Evolutionary conservation across 164 flowering plant species (phyloP), one percentile per base, ranked within the genome.

Genomic region (Buxus sempervirens): DNA sequence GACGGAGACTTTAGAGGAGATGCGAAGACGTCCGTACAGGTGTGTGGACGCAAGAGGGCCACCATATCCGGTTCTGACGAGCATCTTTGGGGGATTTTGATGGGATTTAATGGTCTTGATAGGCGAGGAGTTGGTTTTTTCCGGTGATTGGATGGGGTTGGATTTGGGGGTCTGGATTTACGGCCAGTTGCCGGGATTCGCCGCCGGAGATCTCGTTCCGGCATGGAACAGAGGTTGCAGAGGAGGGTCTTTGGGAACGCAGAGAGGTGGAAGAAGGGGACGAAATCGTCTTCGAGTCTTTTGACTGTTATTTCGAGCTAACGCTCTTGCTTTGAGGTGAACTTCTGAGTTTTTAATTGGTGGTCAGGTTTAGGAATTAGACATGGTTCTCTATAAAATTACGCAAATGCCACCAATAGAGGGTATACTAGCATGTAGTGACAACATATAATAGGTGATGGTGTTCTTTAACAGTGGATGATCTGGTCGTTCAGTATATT

Each of bases 11-110:
- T 5, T 13, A 71, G 73, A 25, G 81, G 73, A 20, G 83, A 72
- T 45, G 82, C 54, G 45, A 83, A 73, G 19, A 81, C 58, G 63
- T 84, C 82, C 24, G 64, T 53, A 54, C 81, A 84, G 23, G 84
- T 81, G 62, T 67, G 77, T 13, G 68, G 79, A 5, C 82, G 74
- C 63, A 18, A 67, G 45, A 80, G 63, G 8, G 67, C 68, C 10
- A 69, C 68, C 10, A 26, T 71, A 9, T 70, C 70, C 9, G 72
- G 53, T 71, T 84, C 88, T 4, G 90, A 88, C 0, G 68, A 64
- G 71, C 79, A 75, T 27, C 87, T 76, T 25, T 74, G 70, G n/a
- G 84, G 69, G 9, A 66, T 68, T 60, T 58, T 62, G 18, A 62
- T 49, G 27, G 78, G 73, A 58, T 74, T 82, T 0, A n/a, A n/a